Percentiles rank a stretch among this genome's conserved stretches.
Evolutionary conservation across 116 monocot species (phyloP).

Genomic region (Trichopus zeylanicus): DNA sequence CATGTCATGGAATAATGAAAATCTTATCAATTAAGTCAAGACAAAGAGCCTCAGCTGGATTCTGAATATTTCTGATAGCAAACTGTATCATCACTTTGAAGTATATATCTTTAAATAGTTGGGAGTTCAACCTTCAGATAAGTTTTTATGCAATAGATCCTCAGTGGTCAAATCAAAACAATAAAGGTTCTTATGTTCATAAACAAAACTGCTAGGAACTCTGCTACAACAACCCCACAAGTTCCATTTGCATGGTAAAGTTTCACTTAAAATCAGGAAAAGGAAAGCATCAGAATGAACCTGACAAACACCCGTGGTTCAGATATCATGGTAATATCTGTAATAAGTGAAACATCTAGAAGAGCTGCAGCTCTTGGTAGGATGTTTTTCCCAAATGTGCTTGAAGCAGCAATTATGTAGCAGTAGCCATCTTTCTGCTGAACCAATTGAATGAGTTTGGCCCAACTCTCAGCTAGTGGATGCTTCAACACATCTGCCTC

Average conservation of each 20-base stretch:
- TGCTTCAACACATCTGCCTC: slow-evolving; percentile 58
- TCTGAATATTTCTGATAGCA: too few relatives aligned
- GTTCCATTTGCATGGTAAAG: background rate
- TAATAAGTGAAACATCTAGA: slow-evolving; percentile 87
- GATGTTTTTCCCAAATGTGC: slow-evolving; percentile 93
- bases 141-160: too few relatives aligned
- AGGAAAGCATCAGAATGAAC: slow-evolving; percentile 19
- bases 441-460: slow-evolving; percentile 60
- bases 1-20: too few relatives aligned
- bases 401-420: slow-evolving; percentile 77
- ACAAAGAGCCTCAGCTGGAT: too few relatives aligned
- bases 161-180: too few relatives aligned
- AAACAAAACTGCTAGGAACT: too few relatives aligned
- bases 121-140: too few relatives aligned
- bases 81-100: too few relatives aligned
- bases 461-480: slow-evolving; percentile 94
- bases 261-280: background rate
- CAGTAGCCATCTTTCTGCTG: slow-evolving; percentile 66
- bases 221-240: background rate
- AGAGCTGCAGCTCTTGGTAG: slow-evolving; percentile 89
- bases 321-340: slow-evolving; percentile 73
- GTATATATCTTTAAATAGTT: too few relatives aligned
- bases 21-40: too few relatives aligned
- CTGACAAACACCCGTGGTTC: slow-evolving; percentile 77
- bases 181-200: too few relatives aligned